Evolutionary conservation across 371 early-diverging fungal species (phyloP), one percentile per base, ranked within the genome.

Genomic region (Mortierella sp.): DNA sequence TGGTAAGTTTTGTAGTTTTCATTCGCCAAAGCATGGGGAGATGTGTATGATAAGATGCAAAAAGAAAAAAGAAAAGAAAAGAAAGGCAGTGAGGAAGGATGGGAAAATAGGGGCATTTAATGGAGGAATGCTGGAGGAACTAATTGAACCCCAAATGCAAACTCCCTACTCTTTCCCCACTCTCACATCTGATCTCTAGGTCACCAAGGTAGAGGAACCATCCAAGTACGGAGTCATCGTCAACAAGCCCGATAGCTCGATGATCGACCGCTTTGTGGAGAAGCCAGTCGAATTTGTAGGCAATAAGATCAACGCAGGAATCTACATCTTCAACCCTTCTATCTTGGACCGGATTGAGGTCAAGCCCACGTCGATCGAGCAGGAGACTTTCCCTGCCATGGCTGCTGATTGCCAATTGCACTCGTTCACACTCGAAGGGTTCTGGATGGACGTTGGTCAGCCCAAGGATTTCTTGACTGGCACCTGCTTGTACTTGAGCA

Each of bases 401-500:
- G 99, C 98, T 18, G 79, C 83, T 26, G 95, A 94, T 62, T 80
- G 82, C 18, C 89, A 94, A 79, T 89, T 99, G 57, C 94, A 95
- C 81, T 89, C 95, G 37, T 97, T 95, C 84, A 95, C 96, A 18
- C 89, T 99, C 45, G 92, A 97, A 58, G 99, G 99, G 61, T 99
- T 95, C 91, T 99, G 99, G 99, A 97, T 97, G 97, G 99, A 99
- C 82, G 99, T 99, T 53, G 99, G 99, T 43, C 99, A 99, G 85
- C 99, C 99, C 72, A 95, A 94, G 81, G 99, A 99, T 84, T 99
- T 96, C 84, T 85, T 99, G 74, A 93, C 92, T 7, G 99, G 98
- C 47, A 97, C 97, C 29, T 93, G 94, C 69, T 89, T 99, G 68
- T 99, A 97, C 81, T 88, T 99, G 60, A 81, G 92, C 37, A 92